Base-by-base conservation (phyloP, 768 basidiomycete genomes). In the Leccinum longicurvipes region DNA sequence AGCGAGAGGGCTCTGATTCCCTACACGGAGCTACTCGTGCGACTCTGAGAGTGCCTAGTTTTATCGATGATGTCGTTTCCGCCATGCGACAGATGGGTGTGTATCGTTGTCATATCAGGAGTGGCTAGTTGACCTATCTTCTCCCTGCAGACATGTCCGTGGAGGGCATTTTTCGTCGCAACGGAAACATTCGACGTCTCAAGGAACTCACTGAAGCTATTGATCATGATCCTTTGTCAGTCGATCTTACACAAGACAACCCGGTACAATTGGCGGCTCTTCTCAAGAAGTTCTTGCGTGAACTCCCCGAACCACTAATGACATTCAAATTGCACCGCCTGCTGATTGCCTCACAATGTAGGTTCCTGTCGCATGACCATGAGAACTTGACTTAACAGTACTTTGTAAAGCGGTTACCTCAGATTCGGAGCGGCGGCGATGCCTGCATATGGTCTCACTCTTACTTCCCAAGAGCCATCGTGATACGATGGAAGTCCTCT, bases 51-150 rank as follows among this genome's bases (percentile, higher is more conserved):
- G 87, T 99, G 21, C 97, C 97, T 14, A 98, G 93, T 71, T 98
- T 99, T 70, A 91, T 99, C 55, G 97, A 99, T 70, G 97, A 99
- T 67, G 92, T 97, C 56, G 85, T 99, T 46, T 96, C 93, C 50
- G 94, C 97, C 11, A 98, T 99, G 97, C 82, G 90, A 67, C 95
- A 98, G 71, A 98, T 98, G 97, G 96, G 96, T 97, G 54, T 60
- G 88, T 53, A 32, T 34, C 19, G 27, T 51, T 56, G 21, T 58
- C 42, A 47, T 32, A 31, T 51, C 27, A 50, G 27, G 44, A 47
- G 9, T 27, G 34, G 31, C 24, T 44, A 17, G 17, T 36, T 53
- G 24, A 52, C 44, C 42, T 41, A 67, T 28, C 24, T 12, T 53
- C 29, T 29, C 46, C 32, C 50, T 50, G 31, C 61, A 98, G 97